phyloP scores from a whole-genome alignment of 768 basidiomycete genomes.

The Rickenella mellea region DNA sequence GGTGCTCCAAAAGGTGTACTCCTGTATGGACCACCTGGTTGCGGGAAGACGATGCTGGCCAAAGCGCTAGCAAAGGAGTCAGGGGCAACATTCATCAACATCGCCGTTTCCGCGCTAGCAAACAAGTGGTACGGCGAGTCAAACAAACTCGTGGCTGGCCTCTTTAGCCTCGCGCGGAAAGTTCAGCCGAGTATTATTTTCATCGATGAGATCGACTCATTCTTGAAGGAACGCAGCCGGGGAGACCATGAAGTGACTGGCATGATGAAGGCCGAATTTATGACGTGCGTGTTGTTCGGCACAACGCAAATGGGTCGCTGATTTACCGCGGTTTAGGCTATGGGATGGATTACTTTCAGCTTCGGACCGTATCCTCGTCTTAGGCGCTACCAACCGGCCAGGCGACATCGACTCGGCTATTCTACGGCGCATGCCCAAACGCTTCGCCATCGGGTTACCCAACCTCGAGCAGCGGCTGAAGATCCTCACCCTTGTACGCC shows the following conservation, averaged over 20 bases:
- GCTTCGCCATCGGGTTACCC: constrained; percentile 80
- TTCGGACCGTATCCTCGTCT: constrained; percentile 74
- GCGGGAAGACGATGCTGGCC: constrained; percentile 99
- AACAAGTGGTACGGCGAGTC: constrained; percentile 85
- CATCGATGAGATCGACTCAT: constrained; percentile 97
- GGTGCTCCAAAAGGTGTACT: constrained; percentile 93
- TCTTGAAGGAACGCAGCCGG: constrained; percentile 77
- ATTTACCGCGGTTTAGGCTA: constrained; percentile 39
- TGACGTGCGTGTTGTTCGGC: constrained; percentile 72
- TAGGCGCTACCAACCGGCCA: constrained; percentile 93
- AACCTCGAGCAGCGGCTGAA: constrained; percentile 69
- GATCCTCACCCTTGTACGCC: constrained; percentile 70
- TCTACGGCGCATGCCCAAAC: constrained; percentile 95
- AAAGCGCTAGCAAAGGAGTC: constrained; percentile 97
- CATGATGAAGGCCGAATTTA: constrained; percentile 97
- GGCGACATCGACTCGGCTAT: constrained; percentile 86
- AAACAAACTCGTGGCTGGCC: constrained; percentile 90
- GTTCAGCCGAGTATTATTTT: constrained; percentile 95
- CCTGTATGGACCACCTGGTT: constrained; percentile 93
- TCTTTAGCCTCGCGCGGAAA: constrained; percentile 91
- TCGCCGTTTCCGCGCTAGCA: constrained; percentile 63
- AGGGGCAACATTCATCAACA: constrained; percentile 92
- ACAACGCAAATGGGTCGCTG: no score
- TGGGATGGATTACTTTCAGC: constrained; percentile 92
- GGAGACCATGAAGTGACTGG: constrained; percentile 96